Percentiles rank a stretch among this genome's conserved stretches.
Evolutionary conservation across 2,329 filamentous ascomycete species (phyloP).

Genomic region (Talaromyces rugulosus): DNA sequence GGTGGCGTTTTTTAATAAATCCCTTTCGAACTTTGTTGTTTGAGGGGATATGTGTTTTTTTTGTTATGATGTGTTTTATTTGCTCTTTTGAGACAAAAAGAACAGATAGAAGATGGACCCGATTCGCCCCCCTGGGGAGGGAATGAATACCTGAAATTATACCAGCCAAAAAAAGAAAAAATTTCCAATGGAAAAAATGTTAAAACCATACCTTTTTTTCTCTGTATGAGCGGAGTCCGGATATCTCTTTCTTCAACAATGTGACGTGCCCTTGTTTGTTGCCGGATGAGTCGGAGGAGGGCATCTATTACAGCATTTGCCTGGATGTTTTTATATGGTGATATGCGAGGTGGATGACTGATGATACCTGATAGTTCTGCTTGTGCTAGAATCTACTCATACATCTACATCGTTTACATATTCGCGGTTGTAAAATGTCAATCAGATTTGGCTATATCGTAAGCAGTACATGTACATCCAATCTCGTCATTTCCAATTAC

Average conservation of each 20-base stretch:
- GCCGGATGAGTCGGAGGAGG: background rate
- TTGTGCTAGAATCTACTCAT: background rate
- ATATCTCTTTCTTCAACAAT: slow-evolving; percentile 5
- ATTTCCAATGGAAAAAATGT: slow-evolving; percentile 51
- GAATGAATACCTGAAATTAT: slow-evolving; percentile 18
- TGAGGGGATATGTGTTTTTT: background rate
- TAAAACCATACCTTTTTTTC: slow-evolving; percentile 48
- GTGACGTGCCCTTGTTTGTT: background rate
- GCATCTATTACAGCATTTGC: background rate
- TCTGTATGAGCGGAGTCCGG: slow-evolving; percentile 9
- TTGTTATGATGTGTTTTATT: slow-evolving; percentile 13
- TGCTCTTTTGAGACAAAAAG: slow-evolving; percentile 22
- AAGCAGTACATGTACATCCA: background rate
- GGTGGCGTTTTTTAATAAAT: slow-evolving; percentile 4
- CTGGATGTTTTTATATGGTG: background rate
- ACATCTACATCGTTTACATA: background rate
- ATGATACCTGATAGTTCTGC: background rate
- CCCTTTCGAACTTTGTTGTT: background rate
- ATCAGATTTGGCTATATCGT: background rate
- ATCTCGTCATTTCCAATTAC: background rate
- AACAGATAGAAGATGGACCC: slow-evolving; percentile 49
- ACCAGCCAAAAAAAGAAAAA: slow-evolving; percentile 50
- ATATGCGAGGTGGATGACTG: background rate
- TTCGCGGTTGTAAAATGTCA: background rate
- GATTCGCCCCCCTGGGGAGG: slow-evolving; percentile 17